Evolutionary conservation across 768 basidiomycete genomes (phyloP).

Genomic region (Tulasnella sp.): DNA sequence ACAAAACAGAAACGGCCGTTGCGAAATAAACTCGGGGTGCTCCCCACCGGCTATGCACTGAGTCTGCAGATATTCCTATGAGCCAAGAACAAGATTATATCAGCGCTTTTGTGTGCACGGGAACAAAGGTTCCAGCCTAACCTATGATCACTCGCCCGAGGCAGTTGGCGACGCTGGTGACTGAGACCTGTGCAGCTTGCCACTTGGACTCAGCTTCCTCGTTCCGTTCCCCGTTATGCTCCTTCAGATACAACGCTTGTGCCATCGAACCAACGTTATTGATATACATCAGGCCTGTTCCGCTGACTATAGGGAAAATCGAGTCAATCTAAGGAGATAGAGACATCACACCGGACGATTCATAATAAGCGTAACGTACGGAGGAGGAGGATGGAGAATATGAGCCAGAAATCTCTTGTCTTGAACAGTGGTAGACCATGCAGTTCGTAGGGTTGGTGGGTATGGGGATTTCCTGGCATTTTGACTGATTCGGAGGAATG

Average conservation of each 20-base stretch:
- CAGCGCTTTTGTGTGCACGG: neutral
- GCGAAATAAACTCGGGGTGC: conserved; percentile 61
- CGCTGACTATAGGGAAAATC: conserved; percentile 48
- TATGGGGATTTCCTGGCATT: neutral
- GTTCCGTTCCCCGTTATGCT: conserved; percentile 47
- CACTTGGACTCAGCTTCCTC: conserved; percentile 55
- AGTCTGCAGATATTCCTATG: conserved; percentile 60
- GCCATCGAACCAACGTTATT: conserved; percentile 81
- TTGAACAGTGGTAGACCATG: conserved; percentile 42
- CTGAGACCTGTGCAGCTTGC: conserved; percentile 80
- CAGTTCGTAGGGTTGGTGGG: conserved; percentile 33
- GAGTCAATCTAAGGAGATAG: neutral
- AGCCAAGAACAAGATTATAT: neutral
- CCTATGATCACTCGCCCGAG: conserved; percentile 67
- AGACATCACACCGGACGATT: neutral
- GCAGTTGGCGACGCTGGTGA: conserved; percentile 73
- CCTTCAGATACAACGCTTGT: conserved; percentile 53
- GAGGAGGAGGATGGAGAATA: conserved; percentile 45
- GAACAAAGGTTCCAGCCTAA: conserved; percentile 25
- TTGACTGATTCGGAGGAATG: neutral
- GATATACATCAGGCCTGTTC: conserved; percentile 74
- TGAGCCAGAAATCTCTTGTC: conserved; percentile 52
- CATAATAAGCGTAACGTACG: conserved; percentile 33
- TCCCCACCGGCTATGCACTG: conserved; percentile 42
- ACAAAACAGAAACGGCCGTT: conserved; percentile 52